Evolutionary conservation across 1,284 basidiomycete genomes (phyloP), one percentile per base, ranked within the genome.

Genomic region (Trichosporon inkin): DNA sequence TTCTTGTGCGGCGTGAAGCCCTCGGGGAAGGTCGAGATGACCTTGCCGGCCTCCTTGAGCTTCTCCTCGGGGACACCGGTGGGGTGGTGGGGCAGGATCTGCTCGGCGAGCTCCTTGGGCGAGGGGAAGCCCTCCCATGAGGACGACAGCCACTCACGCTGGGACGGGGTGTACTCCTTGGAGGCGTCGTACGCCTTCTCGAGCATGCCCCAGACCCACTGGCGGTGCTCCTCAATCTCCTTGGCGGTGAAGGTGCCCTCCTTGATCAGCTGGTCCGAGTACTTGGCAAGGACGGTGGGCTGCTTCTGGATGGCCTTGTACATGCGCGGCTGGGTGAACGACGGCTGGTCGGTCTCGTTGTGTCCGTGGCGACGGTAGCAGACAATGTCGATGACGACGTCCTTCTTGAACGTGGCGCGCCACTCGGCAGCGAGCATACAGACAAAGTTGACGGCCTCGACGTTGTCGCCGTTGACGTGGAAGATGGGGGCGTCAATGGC

Each of bases 391-490:
- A 99, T 82, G 70, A 99, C 95, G 64, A 99, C 95, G 76, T 99
- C 95, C 83, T 92, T 95, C 85, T 97, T 97, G 85, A 89, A 99
- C 78, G 93, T 95, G 69, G 94, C 92, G 61, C 96, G 88, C 82
- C 93, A 99, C 79, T 99, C 96, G 44, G 96, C 95, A 32, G 96
- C 95, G 59, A 99, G 88, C 76, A 95, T 92, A 79, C 92, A 96
- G 55, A 99, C 95, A 74, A 94, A 99, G 74, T 90, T 96, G 78
- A 99, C 92, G 24, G 96, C 96, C 80, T 99, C 96, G 67, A 89
- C 90, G 70, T 98, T 95, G 83, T 99, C 96, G 58, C 94, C 96
- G 76, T 99, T 99, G 74, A 99, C 96, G 80, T 99, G 96, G 88
- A 99, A 97, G 80, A 99, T 98, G 62, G 96, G 96, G 0, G 96